Percentiles rank a stretch among this genome's conserved stretches.
phyloP scores from a whole-genome alignment of 2,329 filamentous ascomycete species.

The Xylariaceae sp. region DNA sequence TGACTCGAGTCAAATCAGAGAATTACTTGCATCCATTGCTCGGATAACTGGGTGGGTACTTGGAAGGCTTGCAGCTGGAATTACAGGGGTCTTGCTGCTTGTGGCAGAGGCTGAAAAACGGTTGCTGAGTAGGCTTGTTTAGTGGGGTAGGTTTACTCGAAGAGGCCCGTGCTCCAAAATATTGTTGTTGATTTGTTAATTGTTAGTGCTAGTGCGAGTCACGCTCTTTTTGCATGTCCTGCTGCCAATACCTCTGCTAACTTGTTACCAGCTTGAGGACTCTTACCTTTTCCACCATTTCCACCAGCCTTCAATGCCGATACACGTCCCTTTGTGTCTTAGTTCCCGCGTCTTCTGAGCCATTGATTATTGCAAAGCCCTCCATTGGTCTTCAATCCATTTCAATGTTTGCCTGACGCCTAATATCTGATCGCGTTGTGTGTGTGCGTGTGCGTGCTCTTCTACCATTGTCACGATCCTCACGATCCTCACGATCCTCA shows the following conservation, averaged over 20 bases:
- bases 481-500: conserved; percentile 1
- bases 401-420: conserved; percentile 28
- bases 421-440: conserved; percentile 29
- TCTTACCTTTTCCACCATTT: neutral
- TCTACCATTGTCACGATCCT: conserved; percentile 26
- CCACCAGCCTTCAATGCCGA: conserved; percentile 18
- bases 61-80: too few species aligned
- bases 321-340: conserved; percentile 20
- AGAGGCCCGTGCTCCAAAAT: conserved; percentile 27
- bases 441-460: neutral
- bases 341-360: conserved; percentile 31
- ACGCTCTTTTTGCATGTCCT: conserved; percentile 3
- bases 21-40: too few species aligned
- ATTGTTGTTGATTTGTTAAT: conserved; percentile 36
- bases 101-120: conserved; percentile 2
- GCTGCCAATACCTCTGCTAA: neutral
- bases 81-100: conserved; percentile 10
- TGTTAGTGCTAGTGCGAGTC: conserved; percentile 34
- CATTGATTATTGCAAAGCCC: conserved; percentile 15
- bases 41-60: too few species aligned
- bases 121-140: conserved; percentile 30
- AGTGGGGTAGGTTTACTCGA: conserved; percentile 15
- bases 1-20: too few species aligned
- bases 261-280: neutral
- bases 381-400: conserved; percentile 2